Base-by-base conservation (phyloP, 441 rosid genomes). In the Aleurites moluccanus region DNA sequence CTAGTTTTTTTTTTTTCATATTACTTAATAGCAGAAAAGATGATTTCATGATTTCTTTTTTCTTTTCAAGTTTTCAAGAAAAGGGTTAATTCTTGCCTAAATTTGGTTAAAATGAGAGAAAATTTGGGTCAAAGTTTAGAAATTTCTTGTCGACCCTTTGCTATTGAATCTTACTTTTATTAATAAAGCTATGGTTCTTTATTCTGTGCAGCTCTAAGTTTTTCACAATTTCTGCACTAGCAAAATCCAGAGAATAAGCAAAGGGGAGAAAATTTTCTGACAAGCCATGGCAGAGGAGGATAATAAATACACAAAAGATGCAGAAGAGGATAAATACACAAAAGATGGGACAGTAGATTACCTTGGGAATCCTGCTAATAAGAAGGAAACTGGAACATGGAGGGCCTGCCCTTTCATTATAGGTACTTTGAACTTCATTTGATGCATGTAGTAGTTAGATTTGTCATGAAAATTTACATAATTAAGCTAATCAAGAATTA, bases 341-440 rank as follows among this genome's bases (percentile, higher is more conserved):
- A 79, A 91, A 80, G 99, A 95, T 82, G 99, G 98, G 65, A 95
- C 98, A 0, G 78, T 90, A 44, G 91, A 90, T 81, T 84, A 88
- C 44, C 38, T 64, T 11, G 89, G 88, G 28, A 88, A 89, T 27
- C 98, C 95, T 10, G 98, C 98, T 0, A 84, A 86, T 52, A 89
- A 71, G 82, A 74, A 83, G 73, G 84, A 67, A 79, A 93, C 98
- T 6, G 99, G 99, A 70, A 89, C 90, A 33, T 95, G 99, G 98
- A 91, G 81, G 79, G 95, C 99, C 10, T 95, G 99, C 83, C 88
- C 90, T 3, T 95, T 85, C 80, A 95, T 95, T 55, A 87, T 95
- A 50, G 99, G 69, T 75, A 30, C 8, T 20, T 63, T 71, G 52
- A 25, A 50, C 27, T 23, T 55, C 47, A 5, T 28, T 40, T 47